These are phyloP conservation scores for Allium fistulosum DNA, from an alignment of 106 monocot species.

Conservation along the genomic window DNA sequence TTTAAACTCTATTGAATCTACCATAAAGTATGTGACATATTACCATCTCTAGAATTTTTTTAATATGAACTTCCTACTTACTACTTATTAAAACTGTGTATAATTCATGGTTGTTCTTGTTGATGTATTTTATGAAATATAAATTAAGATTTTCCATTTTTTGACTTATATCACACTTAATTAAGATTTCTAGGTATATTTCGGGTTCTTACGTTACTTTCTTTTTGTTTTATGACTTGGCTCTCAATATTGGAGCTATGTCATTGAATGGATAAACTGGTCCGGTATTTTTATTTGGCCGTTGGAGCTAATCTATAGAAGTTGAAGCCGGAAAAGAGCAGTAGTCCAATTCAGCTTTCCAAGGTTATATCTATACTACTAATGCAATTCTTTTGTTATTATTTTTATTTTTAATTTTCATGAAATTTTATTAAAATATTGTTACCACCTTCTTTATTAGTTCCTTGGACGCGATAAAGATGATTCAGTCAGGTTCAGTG, in stretches of 20 bases:
- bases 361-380: not conserved
- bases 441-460: constrained; percentile 19
- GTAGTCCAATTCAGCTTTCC: constrained; percentile 75
- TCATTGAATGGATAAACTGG: constrained; percentile 45
- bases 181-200: not conserved
- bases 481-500: constrained; percentile 73
- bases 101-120: not conserved
- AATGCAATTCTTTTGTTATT: not conserved
- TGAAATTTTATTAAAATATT: no score
- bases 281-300: constrained; percentile 31
- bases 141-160: no score
- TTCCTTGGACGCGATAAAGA: constrained; percentile 92
- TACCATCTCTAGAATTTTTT: no score
- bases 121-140: not conserved
- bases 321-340: constrained; percentile 30
- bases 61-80: no score
- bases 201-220: constrained; percentile 73
- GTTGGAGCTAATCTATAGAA: constrained; percentile 76
- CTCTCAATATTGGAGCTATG: constrained; percentile 98
- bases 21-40: no score
- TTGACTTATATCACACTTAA: not conserved
- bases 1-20: no score
- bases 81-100: no score
- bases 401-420: not conserved
- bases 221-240: constrained; percentile 70